Evolutionary conservation across 1,139 yeast species (phyloP).

Genomic region (Geotrichum cucujoidarum): DNA sequence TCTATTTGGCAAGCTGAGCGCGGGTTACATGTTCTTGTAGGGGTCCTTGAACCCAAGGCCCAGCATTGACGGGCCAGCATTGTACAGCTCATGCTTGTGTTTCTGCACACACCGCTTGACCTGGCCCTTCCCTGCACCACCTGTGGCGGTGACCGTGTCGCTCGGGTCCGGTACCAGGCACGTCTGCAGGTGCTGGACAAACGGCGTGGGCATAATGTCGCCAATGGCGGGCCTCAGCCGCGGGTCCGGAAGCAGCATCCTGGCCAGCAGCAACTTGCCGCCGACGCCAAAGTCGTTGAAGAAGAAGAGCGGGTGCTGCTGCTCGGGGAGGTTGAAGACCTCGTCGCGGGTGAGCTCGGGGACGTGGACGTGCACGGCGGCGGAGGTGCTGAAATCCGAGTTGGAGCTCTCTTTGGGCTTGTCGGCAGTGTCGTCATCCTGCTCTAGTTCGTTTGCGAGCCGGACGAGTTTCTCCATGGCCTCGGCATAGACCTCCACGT

Average conservation of each 20-base stretch:
- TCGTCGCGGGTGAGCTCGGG: neutral
- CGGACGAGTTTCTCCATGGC: constrained; percentile 3
- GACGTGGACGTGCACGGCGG: neutral
- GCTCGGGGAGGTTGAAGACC: constrained; percentile 19
- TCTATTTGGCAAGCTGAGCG: neutral
- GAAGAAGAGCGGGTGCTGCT: constrained; percentile 65
- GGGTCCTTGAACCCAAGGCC: constrained; percentile 18
- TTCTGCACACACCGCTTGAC: constrained; percentile 10
- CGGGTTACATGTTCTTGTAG: constrained; percentile 13
- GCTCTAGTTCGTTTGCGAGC: constrained; percentile 7
- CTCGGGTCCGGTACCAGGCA: constrained; percentile 11
- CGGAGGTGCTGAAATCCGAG: neutral
- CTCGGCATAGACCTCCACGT: constrained; percentile 5
- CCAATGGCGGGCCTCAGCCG: constrained; percentile 65
- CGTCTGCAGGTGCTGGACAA: constrained; percentile 10
- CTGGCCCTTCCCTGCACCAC: neutral
- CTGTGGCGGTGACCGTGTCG: constrained; percentile 4
- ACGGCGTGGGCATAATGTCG: constrained; percentile 46
- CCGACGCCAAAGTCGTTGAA: constrained; percentile 31
- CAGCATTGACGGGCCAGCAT: constrained; percentile 13
- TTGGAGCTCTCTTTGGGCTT: neutral
- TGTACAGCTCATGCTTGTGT: constrained; percentile 9
- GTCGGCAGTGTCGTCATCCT: neutral
- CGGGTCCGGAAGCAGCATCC: constrained; percentile 73
- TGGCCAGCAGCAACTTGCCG: constrained; percentile 27